Percentiles rank a stretch among this genome's conserved stretches.
These are phyloP conservation scores for Lyophyllum decastes DNA, from an alignment of 768 basidiomycete genomes.

Conservation along the genomic window DNA sequence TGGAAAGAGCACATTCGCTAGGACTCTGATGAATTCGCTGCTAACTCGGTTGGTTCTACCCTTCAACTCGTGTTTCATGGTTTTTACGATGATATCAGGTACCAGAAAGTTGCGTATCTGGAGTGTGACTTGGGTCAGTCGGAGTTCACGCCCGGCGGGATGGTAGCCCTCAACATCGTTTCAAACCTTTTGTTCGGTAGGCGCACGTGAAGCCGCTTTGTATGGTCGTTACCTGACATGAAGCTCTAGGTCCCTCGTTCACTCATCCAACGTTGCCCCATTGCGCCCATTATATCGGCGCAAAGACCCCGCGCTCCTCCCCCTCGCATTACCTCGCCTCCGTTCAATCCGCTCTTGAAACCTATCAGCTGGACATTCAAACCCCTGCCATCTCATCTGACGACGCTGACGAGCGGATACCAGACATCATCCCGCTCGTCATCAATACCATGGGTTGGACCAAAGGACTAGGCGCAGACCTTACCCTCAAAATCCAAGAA, in stretches of 20 bases:
- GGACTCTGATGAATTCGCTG: conserved; percentile 71
- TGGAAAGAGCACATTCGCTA: conserved; percentile 89
- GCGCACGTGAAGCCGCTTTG: neutral
- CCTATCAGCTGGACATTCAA: conserved; percentile 71
- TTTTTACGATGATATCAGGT: conserved; percentile 41
- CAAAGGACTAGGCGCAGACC: conserved; percentile 88
- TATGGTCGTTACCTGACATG: neutral
- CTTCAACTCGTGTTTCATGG: neutral
- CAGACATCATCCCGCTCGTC: conserved; percentile 74
- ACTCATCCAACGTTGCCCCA: conserved; percentile 76
- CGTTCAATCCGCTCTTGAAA: conserved; percentile 64
- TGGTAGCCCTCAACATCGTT: conserved; percentile 78
- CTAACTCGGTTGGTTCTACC: conserved; percentile 48
- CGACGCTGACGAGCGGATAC: conserved; percentile 36
- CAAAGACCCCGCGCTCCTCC: conserved; percentile 72
- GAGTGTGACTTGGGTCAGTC: conserved; percentile 95
- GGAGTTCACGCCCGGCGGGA: conserved; percentile 87
- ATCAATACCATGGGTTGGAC: conserved; percentile 98
- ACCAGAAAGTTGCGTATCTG: conserved; percentile 82
- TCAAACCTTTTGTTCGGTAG: conserved; percentile 72
- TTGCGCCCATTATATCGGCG: conserved; percentile 81
- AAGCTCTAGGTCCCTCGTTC: conserved; percentile 74
- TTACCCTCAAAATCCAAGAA: conserved; percentile 70
- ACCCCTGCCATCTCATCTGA: conserved; percentile 34
- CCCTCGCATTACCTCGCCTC: conserved; percentile 77